Evolutionary conservation across 176 grass and related monocot species (phyloP).

Genomic region (Puccinellia tenuiflora): DNA sequence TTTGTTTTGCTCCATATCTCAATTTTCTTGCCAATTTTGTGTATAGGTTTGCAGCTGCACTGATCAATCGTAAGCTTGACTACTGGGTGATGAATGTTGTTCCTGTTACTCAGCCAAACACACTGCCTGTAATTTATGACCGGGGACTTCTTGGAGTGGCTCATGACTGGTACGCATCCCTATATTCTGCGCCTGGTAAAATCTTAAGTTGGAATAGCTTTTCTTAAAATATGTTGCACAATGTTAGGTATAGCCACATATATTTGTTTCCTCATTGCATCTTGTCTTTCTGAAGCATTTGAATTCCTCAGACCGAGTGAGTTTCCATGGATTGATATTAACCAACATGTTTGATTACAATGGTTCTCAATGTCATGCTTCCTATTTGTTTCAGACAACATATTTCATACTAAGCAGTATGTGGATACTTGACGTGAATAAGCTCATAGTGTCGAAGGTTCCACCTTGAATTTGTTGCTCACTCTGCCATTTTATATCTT

Average conservation of each 20-base stretch:
- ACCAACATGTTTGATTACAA: neutral
- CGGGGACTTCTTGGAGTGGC: conserved; percentile 85
- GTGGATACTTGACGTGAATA: neutral
- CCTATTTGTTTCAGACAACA: neutral
- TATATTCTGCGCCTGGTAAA: conserved; percentile 7
- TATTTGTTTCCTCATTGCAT: neutral
- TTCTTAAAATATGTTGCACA: conserved; percentile 1
- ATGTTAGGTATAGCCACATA: neutral
- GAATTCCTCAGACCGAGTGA: neutral
- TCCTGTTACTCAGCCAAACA: conserved; percentile 69
- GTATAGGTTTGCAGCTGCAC: conserved; percentile 71
- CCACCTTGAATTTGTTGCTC: neutral
- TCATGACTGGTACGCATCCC: conserved; percentile 78
- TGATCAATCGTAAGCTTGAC: conserved; percentile 68
- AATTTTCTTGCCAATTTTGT: conserved; percentile 9
- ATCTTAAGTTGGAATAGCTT: conserved; percentile 19
- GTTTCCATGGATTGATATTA: conserved; percentile 1
- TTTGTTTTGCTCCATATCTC: neutral
- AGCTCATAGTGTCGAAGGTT: neutral
- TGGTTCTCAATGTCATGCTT: neutral
- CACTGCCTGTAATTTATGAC: conserved; percentile 88
- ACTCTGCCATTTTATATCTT: conserved; percentile 18
- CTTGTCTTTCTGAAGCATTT: neutral
- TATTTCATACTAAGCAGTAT: neutral
- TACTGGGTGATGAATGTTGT: conserved; percentile 99